A percentile compares a stretch with the other conserved stretches of the same genome.
phyloP scores from a whole-genome alignment of 1,284 basidiomycete species.

The Termitomyces sp. region DNA sequence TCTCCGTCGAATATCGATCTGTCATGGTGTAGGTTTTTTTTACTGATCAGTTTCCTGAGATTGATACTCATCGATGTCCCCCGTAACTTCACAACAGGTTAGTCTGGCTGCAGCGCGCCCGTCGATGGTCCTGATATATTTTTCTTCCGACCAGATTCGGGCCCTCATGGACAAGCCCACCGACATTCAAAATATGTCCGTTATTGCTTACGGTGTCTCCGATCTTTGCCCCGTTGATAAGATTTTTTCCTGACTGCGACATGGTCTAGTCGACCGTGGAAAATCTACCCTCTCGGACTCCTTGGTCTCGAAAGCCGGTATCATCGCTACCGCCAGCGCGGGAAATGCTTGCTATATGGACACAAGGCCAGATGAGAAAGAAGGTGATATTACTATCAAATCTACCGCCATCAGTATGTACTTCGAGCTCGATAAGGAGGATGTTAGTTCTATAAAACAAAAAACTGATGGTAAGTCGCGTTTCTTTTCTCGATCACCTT shows the following conservation, averaged over 20 bases:
- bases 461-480: constrained; percentile 65
- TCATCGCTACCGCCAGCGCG: constrained; percentile 92
- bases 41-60: constrained; percentile 11
- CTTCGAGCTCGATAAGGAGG: constrained; percentile 93
- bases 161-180: constrained; percentile 85
- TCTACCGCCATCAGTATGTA: constrained; percentile 99
- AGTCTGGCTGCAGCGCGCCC: constrained; percentile 24
- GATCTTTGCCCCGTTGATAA: background rate
- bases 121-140: constrained; percentile 7
- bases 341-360: constrained; percentile 98
- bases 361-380: constrained; percentile 97
- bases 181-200: constrained; percentile 98
- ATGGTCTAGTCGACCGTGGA: constrained; percentile 89
- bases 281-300: constrained; percentile 99
- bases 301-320: constrained; percentile 98
- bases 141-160: constrained; percentile 75
- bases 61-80: constrained; percentile 31
- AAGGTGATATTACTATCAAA: constrained; percentile 99
- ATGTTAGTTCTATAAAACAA: constrained; percentile 82
- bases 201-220: constrained; percentile 81
- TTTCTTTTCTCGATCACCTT: constrained; percentile 7
- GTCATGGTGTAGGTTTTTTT: constrained; percentile 70
- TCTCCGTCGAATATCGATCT: constrained; percentile 4
- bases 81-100: constrained; percentile 85
- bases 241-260: constrained; percentile 16